Percentiles rank a stretch among this genome's conserved stretches.
phyloP scores from a whole-genome alignment of 805 yeast species.

The Wickerhamiella nectarea region DNA sequence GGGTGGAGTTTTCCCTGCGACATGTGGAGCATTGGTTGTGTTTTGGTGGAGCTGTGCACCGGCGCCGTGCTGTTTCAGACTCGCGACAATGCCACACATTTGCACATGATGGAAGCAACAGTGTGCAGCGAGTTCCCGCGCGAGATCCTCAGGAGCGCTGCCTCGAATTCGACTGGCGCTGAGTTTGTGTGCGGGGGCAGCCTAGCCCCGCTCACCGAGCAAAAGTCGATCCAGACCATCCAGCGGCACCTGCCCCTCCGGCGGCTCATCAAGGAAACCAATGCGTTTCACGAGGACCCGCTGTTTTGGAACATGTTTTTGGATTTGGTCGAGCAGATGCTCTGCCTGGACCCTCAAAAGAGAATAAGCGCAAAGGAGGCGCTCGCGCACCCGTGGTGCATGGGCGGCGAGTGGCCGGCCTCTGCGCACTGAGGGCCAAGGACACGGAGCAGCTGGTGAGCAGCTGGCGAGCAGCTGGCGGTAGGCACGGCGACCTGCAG shows the following conservation, averaged over 20 bases:
- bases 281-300: conserved; percentile 26
- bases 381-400: conserved; percentile 58
- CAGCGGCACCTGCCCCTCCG: conserved; percentile 12
- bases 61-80: conserved; percentile 94
- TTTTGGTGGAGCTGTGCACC: conserved; percentile 75
- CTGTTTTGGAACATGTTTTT: conserved; percentile 77
- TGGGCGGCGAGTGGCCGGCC: no score
- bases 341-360: conserved; percentile 57
- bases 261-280: conserved; percentile 14
- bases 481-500: no score
- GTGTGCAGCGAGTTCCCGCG: conserved; percentile 35
- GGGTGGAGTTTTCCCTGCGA: conserved; percentile 98
- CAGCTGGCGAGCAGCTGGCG: neutral
- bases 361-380: conserved; percentile 68
- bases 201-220: conserved; percentile 13
- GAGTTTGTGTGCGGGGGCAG: conserved; percentile 9
- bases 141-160: conserved; percentile 19
- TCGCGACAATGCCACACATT: conserved; percentile 85
- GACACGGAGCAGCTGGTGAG: no score
- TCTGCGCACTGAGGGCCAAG: no score
- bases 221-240: conserved; percentile 11
- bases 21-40: conserved; percentile 93
- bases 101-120: conserved; percentile 86
- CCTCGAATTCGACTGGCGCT: conserved; percentile 14
- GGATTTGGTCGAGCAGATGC: conserved; percentile 51